Conservation (phyloP, 169 alveolate species). For the Hammondia hammondi region DNA sequence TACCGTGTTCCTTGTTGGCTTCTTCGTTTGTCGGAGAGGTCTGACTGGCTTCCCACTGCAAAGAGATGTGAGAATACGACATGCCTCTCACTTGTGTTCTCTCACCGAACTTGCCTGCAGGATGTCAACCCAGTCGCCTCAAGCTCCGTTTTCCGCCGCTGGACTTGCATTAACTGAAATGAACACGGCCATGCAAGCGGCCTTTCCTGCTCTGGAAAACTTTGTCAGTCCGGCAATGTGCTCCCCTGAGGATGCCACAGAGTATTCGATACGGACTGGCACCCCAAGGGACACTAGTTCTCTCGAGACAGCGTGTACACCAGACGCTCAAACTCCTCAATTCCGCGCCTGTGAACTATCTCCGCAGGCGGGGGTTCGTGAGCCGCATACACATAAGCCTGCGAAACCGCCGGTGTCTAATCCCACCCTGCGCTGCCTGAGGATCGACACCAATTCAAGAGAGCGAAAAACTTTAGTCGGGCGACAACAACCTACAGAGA, state of each 20-base stretch:
- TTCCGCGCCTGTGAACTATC: neutral
- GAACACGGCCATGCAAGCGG: neutral
- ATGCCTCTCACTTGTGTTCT: no score
- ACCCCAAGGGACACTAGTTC: neutral
- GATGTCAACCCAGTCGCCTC: neutral
- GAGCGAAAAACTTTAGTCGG: neutral
- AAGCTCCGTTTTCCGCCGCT: neutral
- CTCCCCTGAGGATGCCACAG: neutral
- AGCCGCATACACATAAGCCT: neutral
- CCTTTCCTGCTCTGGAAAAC: neutral
- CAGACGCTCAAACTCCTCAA: neutral
- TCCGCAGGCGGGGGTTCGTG: neutral
- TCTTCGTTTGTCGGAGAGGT: no score
- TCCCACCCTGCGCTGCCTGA: constrained; percentile 8
- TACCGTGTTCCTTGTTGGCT: no score
- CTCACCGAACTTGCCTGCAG: neutral
- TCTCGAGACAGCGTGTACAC: constrained; percentile 20
- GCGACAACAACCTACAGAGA: neutral
- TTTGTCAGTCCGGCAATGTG: neutral
- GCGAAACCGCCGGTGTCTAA: neutral
- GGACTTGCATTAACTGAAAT: neutral
- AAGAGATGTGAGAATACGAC: no score
- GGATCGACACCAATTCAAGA: neutral
- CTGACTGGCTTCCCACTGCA: no score
- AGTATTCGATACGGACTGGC: neutral